Evolutionary conservation across 768 basidiomycete species (phyloP).

Genomic region (Lyophyllum atratum): DNA sequence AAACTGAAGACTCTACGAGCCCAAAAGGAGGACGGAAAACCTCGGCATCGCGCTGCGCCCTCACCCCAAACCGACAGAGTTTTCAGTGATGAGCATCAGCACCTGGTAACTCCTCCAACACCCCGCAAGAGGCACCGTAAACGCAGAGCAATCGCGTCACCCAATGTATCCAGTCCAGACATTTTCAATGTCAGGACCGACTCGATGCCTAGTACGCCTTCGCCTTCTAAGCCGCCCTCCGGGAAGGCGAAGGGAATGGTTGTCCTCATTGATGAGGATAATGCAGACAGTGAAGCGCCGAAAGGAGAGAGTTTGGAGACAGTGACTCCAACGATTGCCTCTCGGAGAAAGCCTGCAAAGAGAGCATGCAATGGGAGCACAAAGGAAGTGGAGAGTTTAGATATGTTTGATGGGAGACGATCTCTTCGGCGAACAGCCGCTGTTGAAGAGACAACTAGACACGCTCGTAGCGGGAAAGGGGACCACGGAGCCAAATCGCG

Average conservation of each 20-base stretch:
- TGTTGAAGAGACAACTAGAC: slow-evolving; percentile 14
- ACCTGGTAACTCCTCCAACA: slow-evolving; percentile 29
- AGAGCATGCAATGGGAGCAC: background rate
- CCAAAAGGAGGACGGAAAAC: slow-evolving; percentile 20
- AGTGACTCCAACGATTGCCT: background rate
- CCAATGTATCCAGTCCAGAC: slow-evolving; percentile 25
- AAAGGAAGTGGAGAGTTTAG: background rate
- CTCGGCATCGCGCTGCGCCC: slow-evolving; percentile 13
- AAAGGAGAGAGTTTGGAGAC: background rate
- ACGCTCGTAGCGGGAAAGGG: slow-evolving; percentile 17
- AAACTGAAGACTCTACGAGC: slow-evolving; percentile 46
- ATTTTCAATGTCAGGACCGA: slow-evolving; percentile 33
- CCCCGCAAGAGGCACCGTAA: slow-evolving; percentile 35
- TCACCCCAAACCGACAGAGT: slow-evolving; percentile 16
- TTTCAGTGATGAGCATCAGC: slow-evolving; percentile 12
- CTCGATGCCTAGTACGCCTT: slow-evolving; percentile 36
- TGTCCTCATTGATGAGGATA: background rate
- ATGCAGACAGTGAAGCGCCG: slow-evolving; percentile 5
- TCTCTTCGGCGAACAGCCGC: slow-evolving; percentile 6
- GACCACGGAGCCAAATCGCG: slow-evolving; percentile 8
- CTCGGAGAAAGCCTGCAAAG: background rate
- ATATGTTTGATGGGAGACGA: background rate
- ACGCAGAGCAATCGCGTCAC: slow-evolving; percentile 26
- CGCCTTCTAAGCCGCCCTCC: slow-evolving; percentile 31
- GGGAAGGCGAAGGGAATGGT: slow-evolving; percentile 15